Conservation (phyloP, 805 yeast genomes). For the Saturnispora hagleri region DNA sequence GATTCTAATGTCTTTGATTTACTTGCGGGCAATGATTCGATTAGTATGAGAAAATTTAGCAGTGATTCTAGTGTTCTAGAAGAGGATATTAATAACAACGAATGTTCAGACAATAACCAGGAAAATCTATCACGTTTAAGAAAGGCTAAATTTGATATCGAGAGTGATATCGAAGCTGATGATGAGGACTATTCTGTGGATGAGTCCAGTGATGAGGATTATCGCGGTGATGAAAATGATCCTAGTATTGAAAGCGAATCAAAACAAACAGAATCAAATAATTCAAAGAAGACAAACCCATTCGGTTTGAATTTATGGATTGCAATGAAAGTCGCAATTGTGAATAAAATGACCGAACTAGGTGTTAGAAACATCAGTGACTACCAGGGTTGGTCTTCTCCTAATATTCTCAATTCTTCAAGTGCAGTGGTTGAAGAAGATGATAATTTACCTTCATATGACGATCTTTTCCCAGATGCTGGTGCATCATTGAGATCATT, state of each 20-base stretch:
- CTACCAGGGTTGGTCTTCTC: neutral
- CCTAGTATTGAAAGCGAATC: conserved; percentile 1
- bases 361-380: conserved; percentile 3
- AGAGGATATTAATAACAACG: conserved; percentile 6
- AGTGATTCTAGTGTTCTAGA: conserved; percentile 3
- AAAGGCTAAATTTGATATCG: neutral
- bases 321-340: conserved; percentile 24
- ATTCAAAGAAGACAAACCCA: conserved; percentile 12
- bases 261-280: neutral
- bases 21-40: conserved; percentile 15
- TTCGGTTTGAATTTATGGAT: conserved; percentile 24
- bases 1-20: conserved; percentile 32
- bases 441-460: conserved; percentile 54
- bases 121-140: neutral
- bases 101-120: neutral
- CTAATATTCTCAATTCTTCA: neutral
- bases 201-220: conserved; percentile 6
- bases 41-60: conserved; percentile 6
- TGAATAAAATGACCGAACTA: conserved; percentile 12
- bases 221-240: conserved; percentile 9
- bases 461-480: conserved; percentile 58
- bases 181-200: conserved; percentile 10
- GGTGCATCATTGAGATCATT: conserved; percentile 26
- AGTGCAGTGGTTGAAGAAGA: conserved; percentile 22
- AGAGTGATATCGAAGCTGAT: conserved; percentile 8